Conservation (phyloP, 768 basidiomycete genomes). For the Mrakia frigida region DNA sequence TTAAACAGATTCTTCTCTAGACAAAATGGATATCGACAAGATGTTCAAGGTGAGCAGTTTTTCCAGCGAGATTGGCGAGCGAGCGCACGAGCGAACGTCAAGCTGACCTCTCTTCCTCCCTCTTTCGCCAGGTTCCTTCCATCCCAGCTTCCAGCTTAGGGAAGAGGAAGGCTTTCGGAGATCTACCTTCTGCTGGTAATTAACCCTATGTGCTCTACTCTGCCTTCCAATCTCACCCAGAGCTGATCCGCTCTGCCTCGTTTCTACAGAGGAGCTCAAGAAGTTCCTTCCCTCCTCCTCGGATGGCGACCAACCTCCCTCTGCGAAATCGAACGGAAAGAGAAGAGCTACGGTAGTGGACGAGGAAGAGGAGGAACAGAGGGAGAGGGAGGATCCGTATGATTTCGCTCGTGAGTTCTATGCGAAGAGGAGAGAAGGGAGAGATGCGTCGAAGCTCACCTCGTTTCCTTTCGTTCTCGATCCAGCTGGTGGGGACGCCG, state of each 20-base stretch:
- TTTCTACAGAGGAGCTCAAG: conserved; percentile 39
- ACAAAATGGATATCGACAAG: conserved; percentile 40
- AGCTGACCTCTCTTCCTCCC: not conserved
- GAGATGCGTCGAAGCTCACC: conserved; percentile 33
- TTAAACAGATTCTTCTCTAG: no score
- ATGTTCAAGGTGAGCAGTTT: conserved; percentile 37
- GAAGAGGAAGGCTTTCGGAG: conserved; percentile 37
- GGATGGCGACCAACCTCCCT: conserved; percentile 48
- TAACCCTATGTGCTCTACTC: conserved; percentile 16
- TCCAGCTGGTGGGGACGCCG: conserved; percentile 76
- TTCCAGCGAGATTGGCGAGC: no score
- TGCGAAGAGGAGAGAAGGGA: not conserved
- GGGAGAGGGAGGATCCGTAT: conserved; percentile 15
- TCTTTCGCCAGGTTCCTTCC: conserved; percentile 52
- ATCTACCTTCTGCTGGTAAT: conserved; percentile 33
- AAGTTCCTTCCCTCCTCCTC: conserved; percentile 39
- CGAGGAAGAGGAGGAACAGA: conserved; percentile 30
- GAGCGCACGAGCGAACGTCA: not conserved
- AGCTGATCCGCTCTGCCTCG: conserved; percentile 34
- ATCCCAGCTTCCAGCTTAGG: conserved; percentile 32
- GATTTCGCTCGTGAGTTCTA: conserved; percentile 26
- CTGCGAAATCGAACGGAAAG: conserved; percentile 23
- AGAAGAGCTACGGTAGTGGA: conserved; percentile 22
- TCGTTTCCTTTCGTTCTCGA: conserved; percentile 48
- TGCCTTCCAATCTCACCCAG: conserved; percentile 12